Evolutionary conservation across 768 basidiomycete species (phyloP), one percentile per base, ranked within the genome.

Genomic region (Cystofilobasidium macerans): DNA sequence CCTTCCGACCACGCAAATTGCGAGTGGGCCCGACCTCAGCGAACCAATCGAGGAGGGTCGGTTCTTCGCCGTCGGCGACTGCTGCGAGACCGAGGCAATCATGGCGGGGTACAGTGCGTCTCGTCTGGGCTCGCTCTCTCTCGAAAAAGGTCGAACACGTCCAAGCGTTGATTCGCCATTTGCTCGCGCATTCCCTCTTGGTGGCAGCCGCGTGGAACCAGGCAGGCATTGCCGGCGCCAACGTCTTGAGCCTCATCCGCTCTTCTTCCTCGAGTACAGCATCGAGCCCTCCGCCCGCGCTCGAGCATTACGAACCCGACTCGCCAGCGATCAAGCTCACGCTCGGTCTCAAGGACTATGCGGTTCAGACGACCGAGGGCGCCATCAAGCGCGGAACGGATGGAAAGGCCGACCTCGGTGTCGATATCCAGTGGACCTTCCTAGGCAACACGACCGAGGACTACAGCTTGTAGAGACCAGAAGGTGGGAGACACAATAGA

Each of bases 61-160:
- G 61, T 69, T 75, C 42, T 77, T 75, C 57, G 75, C 76, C 11
- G 69, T 73, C 58, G 76, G 76, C 20, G 76, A 77, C 64, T 76
- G 75, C 51, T 74, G 74, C 0, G 72, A 75, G 43, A 73, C 74
- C 7, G 72, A 69, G 11, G 72, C 74, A 18, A 75, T 77, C 62
- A 73, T 75, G 68, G 76, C 76, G 28, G 76, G 76, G n/a, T 75
- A 75, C 68, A 75, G 67, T 68, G 28, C 56, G 67, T 64, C 26
- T 7, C 24, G 24, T 33, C 22, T 12, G 7, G 16, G 42, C 16
- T 42, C 7, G 22, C 18, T 26, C 26, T 32, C 43, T 13, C 20
- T 18, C n/a, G n/a, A n/a, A n/a, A n/a, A n/a, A n/a, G n/a, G 45
- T 42, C n/a, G 33, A 33, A 42, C 24, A 13, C n/a, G 18, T 14